These are phyloP conservation scores for Amanita subjunquillea DNA, from an alignment of 768 basidiomycete species.

Conservation along the genomic window DNA sequence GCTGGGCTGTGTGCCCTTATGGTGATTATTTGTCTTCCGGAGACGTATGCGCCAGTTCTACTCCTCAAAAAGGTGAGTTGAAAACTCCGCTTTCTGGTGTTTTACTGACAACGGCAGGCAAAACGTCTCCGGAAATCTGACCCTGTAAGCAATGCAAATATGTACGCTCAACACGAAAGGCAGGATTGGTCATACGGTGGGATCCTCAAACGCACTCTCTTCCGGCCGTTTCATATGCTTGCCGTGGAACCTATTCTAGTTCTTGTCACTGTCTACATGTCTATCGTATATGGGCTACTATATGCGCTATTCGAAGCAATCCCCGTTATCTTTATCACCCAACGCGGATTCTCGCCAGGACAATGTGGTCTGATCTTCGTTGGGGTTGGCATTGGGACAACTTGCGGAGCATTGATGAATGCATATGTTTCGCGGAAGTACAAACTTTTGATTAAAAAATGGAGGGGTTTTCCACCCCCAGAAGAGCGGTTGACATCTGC, in stretches of 20 bases:
- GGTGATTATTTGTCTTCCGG: slow-evolving; percentile 39
- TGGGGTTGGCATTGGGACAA: slow-evolving; percentile 41
- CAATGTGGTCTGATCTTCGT: slow-evolving; percentile 43
- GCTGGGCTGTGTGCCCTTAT: slow-evolving; percentile 39
- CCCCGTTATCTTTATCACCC: slow-evolving; percentile 33
- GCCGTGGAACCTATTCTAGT: slow-evolving; percentile 52
- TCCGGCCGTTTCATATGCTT: slow-evolving; percentile 54
- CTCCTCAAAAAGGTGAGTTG: slow-evolving; percentile 32
- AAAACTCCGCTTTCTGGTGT: not conserved
- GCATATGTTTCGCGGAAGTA: slow-evolving; percentile 26
- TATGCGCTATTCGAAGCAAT: slow-evolving; percentile 49
- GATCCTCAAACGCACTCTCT: slow-evolving; percentile 43
- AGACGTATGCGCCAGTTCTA: slow-evolving; percentile 59
- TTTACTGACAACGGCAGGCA: slow-evolving; percentile 15
- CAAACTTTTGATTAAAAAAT: slow-evolving; percentile 31
- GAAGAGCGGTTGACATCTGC: slow-evolving; percentile 47
- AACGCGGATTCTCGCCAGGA: slow-evolving; percentile 26
- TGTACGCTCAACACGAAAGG: slow-evolving; percentile 49
- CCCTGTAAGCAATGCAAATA: slow-evolving; percentile 28
- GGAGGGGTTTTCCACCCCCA: slow-evolving; percentile 47
- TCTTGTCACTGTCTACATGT: slow-evolving; percentile 51
- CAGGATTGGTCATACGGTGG: slow-evolving; percentile 42
- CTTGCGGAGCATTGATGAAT: slow-evolving; percentile 32
- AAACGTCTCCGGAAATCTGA: slow-evolving; percentile 36
- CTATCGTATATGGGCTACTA: slow-evolving; percentile 49